Percentiles rank a stretch among this genome's conserved stretches.
phyloP scores from a whole-genome alignment of 441 rosid genomes.

The Breynia disticha region DNA sequence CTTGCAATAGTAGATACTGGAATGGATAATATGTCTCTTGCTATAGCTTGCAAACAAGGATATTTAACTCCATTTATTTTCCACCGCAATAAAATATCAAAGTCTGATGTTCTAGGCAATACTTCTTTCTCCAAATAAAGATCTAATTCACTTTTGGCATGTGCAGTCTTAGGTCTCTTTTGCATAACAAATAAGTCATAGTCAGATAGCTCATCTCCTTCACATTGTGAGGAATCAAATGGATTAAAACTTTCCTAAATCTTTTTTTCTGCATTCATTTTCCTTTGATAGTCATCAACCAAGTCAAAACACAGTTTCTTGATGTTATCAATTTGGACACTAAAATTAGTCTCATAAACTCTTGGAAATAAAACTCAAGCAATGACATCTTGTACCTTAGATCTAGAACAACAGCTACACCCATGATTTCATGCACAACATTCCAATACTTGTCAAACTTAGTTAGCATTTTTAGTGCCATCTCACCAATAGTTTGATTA shows the following conservation, averaged over 20 bases:
- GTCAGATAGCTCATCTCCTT: not conserved
- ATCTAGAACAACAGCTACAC: too few relatives aligned
- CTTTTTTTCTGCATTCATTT: not conserved
- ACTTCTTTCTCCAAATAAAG: constrained; percentile 2
- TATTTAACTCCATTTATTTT: not conserved
- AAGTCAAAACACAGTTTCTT: too few relatives aligned
- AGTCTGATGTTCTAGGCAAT: not conserved
- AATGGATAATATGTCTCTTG: constrained; percentile 2
- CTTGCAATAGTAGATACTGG: not conserved
- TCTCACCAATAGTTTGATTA: not conserved
- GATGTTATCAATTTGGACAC: too few relatives aligned
- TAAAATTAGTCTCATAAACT: not conserved
- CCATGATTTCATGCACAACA: too few relatives aligned
- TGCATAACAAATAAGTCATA: not conserved
- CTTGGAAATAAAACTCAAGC: not conserved
- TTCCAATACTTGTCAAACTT: too few relatives aligned
- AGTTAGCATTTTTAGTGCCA: constrained; percentile 2
- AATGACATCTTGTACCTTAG: constrained; percentile 8
- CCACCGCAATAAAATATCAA: constrained; percentile 6
- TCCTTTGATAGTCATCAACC: too few relatives aligned
- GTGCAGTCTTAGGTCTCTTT: not conserved
- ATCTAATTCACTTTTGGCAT: not conserved
- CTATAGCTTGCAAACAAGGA: not conserved
- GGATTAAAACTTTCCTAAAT: not conserved
- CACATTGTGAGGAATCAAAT: not conserved